These are phyloP conservation scores for Triticum dicoccoides DNA, from an alignment of 176 grass and related monocot genomes.

Conservation along the genomic window DNA sequence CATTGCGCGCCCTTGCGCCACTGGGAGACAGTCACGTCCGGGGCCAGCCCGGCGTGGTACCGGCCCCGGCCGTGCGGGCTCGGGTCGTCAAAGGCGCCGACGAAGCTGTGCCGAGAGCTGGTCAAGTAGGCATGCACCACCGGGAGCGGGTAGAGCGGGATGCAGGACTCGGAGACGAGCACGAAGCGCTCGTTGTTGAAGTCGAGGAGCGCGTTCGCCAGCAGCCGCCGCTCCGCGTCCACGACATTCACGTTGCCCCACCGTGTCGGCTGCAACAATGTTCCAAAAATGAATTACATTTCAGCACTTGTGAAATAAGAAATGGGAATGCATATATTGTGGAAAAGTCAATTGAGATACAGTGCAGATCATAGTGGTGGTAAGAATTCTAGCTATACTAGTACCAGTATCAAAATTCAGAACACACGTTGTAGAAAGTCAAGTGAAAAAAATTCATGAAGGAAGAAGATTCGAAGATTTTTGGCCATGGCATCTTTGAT, in stretches of 20 bases:
- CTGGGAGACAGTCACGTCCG: constrained; percentile 21
- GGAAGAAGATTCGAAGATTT: too few relatives aligned
- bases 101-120: constrained; percentile 44
- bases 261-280: constrained; percentile 18
- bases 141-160: constrained; percentile 48
- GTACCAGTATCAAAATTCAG: not conserved
- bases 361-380: not conserved
- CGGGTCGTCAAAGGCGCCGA: constrained; percentile 52
- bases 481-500: not conserved
- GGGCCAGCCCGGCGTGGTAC: constrained; percentile 34
- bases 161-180: constrained; percentile 68
- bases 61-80: constrained; percentile 50
- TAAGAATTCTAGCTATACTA: not conserved
- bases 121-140: constrained; percentile 43
- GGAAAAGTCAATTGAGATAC: not conserved
- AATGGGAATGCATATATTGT: not conserved
- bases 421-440: not conserved
- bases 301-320: not conserved
- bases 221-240: constrained; percentile 64
- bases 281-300: too few relatives aligned
- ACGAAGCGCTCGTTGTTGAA: constrained; percentile 58
- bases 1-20: constrained; percentile 80
- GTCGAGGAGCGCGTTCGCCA: constrained; percentile 79
- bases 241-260: constrained; percentile 57
- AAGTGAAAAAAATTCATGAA: too few relatives aligned